phyloP scores from a whole-genome alignment of 768 basidiomycete species.

The Podaxis sp. region DNA sequence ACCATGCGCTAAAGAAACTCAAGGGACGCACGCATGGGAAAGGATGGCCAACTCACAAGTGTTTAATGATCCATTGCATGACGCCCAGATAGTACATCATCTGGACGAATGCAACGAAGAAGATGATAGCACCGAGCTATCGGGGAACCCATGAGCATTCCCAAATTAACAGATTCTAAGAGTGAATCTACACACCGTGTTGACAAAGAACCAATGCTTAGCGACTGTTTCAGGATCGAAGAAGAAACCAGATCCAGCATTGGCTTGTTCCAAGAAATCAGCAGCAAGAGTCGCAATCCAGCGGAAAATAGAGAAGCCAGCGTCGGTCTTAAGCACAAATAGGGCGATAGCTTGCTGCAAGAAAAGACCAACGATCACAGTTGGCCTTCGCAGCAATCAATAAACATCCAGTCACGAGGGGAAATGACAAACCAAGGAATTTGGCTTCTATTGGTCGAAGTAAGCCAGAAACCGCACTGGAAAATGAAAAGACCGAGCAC shows the following conservation, averaged over 20 bases:
- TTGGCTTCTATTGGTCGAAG: constrained; percentile 59
- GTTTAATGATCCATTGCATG: constrained; percentile 91
- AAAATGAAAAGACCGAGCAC: constrained; percentile 80
- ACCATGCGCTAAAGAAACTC: constrained; percentile 63
- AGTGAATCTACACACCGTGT: constrained; percentile 48
- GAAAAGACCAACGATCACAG: constrained; percentile 86
- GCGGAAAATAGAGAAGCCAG: constrained; percentile 81
- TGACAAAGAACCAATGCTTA: constrained; percentile 86
- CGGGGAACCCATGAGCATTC: neutral
- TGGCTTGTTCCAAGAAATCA: constrained; percentile 74
- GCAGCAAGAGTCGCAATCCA: constrained; percentile 80
- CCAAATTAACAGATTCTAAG: neutral
- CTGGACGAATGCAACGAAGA: constrained; percentile 92
- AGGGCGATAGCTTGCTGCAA: constrained; percentile 84
- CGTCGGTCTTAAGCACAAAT: constrained; percentile 83
- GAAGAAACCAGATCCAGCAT: constrained; percentile 79
- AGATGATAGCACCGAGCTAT: constrained; percentile 78
- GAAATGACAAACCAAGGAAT: constrained; percentile 66
- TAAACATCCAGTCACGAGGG: neutral
- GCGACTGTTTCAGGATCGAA: constrained; percentile 64
- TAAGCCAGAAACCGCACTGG: constrained; percentile 71
- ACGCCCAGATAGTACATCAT: constrained; percentile 90
- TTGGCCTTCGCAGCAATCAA: constrained; percentile 52
- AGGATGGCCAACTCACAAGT: constrained; percentile 57
- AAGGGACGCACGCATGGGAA: neutral